These are phyloP conservation scores for Pecoramyces ruminantium DNA, from an alignment of 192 early-diverging fungal species.

Conservation along the genomic window DNA sequence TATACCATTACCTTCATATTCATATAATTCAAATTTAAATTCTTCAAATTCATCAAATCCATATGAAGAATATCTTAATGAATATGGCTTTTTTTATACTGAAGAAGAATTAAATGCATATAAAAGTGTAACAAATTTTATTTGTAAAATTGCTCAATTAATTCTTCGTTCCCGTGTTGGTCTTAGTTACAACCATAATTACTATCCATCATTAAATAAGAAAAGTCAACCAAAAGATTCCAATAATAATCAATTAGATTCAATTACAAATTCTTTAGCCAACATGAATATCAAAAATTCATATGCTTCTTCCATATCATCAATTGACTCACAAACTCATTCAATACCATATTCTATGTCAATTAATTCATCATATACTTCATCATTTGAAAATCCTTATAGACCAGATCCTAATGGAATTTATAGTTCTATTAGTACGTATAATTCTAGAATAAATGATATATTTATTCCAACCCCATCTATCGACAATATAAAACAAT, in stretches of 20 bases:
- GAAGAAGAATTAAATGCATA: not conserved
- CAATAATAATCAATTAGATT: not conserved
- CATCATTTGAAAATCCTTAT: not conserved
- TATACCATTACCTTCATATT: not conserved
- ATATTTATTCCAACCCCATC: not conserved
- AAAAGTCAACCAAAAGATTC: not conserved
- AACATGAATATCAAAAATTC: not conserved
- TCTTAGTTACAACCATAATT: not conserved
- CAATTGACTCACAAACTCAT: not conserved
- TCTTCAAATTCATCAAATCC: not conserved
- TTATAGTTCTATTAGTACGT: not conserved
- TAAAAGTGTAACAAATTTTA: not conserved
- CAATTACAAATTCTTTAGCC: not conserved
- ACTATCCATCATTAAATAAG: not conserved
- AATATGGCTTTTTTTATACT: not conserved
- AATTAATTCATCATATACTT: not conserved
- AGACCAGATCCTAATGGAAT: not conserved
- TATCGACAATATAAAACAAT: not conserved
- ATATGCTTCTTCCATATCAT: not conserved
- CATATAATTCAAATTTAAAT: not conserved
- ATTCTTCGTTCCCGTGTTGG: not conserved
- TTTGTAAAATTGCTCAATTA: not conserved
- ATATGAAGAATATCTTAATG: not conserved
- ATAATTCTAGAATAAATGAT: not conserved
- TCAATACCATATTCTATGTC: not conserved